These are phyloP conservation scores for Ettlia oleoabundans DNA, from an alignment of 139 green algal genomes.

Conservation along the genomic window DNA sequence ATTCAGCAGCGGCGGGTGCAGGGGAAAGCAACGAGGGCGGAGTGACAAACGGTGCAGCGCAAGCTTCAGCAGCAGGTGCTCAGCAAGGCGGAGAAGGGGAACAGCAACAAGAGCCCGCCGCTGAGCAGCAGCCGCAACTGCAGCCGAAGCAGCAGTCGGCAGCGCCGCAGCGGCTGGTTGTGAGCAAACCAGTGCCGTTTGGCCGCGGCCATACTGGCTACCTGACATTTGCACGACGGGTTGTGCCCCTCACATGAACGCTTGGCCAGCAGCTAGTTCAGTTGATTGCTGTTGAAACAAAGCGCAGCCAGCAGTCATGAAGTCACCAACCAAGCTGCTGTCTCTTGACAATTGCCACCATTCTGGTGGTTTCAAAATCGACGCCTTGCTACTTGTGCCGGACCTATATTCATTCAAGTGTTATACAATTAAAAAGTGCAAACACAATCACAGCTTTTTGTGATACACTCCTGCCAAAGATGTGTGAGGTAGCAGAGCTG, in stretches of 20 bases:
- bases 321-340: no score
- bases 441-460: no score
- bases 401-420: neutral
- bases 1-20: neutral
- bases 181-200: slow-evolving; percentile 57
- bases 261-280: no score
- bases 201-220: slow-evolving; percentile 90
- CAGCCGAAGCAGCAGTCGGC: slow-evolving; percentile 38
- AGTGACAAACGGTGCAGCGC: neutral
- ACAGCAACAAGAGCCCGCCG: neutral
- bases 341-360: no score
- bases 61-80: neutral
- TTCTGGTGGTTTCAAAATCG: no score
- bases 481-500: no score
- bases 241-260: slow-evolving; percentile 40
- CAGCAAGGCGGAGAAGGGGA: neutral
- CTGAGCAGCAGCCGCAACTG: neutral
- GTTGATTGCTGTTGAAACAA: no score
- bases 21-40: no score
- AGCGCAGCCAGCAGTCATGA: no score
- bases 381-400: neutral
- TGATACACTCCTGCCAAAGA: no score
- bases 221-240: slow-evolving; percentile 84
- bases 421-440: no score
- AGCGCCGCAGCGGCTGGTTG: slow-evolving; percentile 20